Evolutionary conservation across 2,329 filamentous ascomycete genomes (phyloP).

Genomic region (Penicillium vulpinum): DNA sequence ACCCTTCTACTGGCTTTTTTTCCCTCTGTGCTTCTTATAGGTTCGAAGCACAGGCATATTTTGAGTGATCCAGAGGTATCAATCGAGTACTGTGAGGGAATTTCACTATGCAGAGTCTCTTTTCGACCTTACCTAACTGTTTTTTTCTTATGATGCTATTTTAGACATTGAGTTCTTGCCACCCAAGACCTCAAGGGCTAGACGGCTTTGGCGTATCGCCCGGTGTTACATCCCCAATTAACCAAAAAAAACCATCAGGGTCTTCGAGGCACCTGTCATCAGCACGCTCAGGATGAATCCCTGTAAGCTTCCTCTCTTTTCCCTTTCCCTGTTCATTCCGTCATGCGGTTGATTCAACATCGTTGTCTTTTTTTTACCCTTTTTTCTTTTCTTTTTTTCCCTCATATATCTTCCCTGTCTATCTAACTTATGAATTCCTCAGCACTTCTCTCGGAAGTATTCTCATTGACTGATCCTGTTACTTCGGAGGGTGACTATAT

Average conservation of each 20-base stretch:
- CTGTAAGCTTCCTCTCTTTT: constrained; percentile 18
- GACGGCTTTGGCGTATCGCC: constrained; percentile 21
- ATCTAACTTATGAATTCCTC: constrained; percentile 12
- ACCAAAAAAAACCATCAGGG: constrained; percentile 18
- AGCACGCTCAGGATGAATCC: constrained; percentile 25
- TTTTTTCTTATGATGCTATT: background rate
- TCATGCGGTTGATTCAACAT: constrained; percentile 12
- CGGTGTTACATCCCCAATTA: constrained; percentile 25
- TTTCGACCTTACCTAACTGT: constrained; percentile 16
- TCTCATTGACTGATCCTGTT: constrained; percentile 42
- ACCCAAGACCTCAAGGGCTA: constrained; percentile 20
- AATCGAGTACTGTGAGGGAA: constrained; percentile 13
- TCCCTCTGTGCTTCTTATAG: background rate
- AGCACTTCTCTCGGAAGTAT: constrained; percentile 37
- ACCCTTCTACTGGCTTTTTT: background rate
- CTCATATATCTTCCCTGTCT: constrained; percentile 8
- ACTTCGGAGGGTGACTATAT: constrained; percentile 44
- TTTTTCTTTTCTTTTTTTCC: constrained; percentile 18
- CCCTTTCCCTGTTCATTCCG: constrained; percentile 1
- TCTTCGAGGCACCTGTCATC: constrained; percentile 26
- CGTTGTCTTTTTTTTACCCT: constrained; percentile 9
- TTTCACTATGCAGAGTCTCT: background rate
- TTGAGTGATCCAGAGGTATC: background rate
- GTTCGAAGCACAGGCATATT: background rate
- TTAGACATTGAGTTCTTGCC: constrained; percentile 17